Evolutionary conservation across 2,329 filamentous ascomycete genomes (phyloP), one percentile per base, ranked within the genome.

Genomic region (Xylaria sp.): DNA sequence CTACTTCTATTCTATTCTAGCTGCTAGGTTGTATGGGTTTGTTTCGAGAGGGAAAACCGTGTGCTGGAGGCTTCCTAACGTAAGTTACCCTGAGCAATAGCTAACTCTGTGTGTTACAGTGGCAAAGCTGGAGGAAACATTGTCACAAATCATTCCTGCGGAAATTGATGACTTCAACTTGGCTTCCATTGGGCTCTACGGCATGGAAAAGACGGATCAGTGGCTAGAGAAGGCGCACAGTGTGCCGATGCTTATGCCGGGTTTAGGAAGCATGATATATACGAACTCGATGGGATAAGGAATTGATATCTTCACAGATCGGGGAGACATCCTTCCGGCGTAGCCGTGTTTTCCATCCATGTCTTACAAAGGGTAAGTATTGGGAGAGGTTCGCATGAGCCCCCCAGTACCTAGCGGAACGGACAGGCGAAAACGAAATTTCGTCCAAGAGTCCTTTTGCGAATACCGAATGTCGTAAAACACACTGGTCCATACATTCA

Each of bases 161-260:
- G 68, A 71, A 23, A 29, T 71, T n/a, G 69, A 71, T 23, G 62
- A 67, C 17, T 68, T 69, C 23, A 68, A 63, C 23, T 33, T 60
- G 8, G 23, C 61, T 5, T 43, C 65, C 10, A 43, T 71, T 6
- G 62, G 60, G 35, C 15, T 70, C 27, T 66, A 61, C 19, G 68
- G 67, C 10, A 57, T 63, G 41, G 68, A 69, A 11, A 60, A 47
- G 52, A 51, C 63, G 9, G 60, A 67, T 21, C 54, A 55, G 29
- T 71, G 68, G 68, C 35, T 64, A 27, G 55, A 54, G 9, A 64
- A 54, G 52, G 54, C 40, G 0, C 13, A 33, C 7, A 40, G 38
- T 31, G 44, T 37, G n/a, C 29, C 29, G 6, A 35, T 33, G 17
- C 33, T 54, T 44, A 21, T 62, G 35, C 23, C 54, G 5, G 31